Evolutionary conservation across 208 protist species (phyloP), one percentile per base, ranked within the genome.

Genomic region (Leishmania amazonensis): DNA sequence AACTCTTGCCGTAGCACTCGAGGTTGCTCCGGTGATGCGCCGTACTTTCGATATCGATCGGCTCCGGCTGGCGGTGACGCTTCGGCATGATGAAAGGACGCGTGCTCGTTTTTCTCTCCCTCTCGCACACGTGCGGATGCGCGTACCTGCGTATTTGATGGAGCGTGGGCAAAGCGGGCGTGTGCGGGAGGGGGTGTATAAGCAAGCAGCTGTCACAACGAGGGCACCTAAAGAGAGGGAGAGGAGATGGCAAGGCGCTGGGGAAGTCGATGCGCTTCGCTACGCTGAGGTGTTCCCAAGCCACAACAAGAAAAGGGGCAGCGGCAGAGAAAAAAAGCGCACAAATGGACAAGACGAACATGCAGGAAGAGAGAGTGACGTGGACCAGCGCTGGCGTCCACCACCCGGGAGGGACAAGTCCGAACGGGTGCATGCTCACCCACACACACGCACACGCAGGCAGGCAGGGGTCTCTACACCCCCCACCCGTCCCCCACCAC

Each of bases 11-110:
- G 73, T 11, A n/a, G 19, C 28, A 24, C 73, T 53, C 62, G 24
- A 24, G 19, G 54, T 78, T 73, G 47, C 67, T 70, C 62, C 49
- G 57, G 76, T 45, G 80, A 62, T 72, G 74, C 31, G 75, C 76
- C 53, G 78, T 49, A 40, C 76, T 83, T 24, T 79, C 53, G 57
- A 88, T 85, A 45, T 85, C 80, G n/a, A 93, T 85, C n/a, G 85
- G 85, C 75, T 95, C 87, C 9, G 91, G 91, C 83, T 94, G 91
- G 53, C 91, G 91, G 83, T 96, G 92, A 35, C 90, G 91, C 87
- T 96, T 96, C 13, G 90, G 92, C 92, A 97, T 96, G 11, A 74
- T 74, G 42, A 47, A 21, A 53, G 17, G n/a, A 21, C 1, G n/a
- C 13, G 11, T 17, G 24, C 40, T 54, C 6, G 28, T 35, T 74